These are phyloP conservation scores for Inga oerstediana DNA, from an alignment of 306 rosid species.

Conservation along the genomic window DNA sequence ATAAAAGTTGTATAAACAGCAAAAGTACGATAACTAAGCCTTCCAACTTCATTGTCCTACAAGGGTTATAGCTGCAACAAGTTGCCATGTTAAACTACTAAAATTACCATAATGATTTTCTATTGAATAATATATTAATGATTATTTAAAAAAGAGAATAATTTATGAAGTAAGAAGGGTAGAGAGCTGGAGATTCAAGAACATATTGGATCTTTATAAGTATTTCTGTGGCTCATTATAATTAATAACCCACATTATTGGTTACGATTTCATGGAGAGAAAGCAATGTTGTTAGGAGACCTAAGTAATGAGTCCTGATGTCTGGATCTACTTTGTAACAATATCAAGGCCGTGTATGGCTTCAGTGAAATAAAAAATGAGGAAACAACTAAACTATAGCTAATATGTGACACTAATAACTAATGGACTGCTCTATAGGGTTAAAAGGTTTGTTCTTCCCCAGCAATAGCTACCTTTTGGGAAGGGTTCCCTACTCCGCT, in stretches of 20 bases:
- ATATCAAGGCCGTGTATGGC: background rate
- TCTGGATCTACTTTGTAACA: background rate
- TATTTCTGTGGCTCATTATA: background rate
- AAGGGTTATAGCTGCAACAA: background rate
- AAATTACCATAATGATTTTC: background rate
- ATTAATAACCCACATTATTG: background rate
- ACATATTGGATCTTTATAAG: background rate
- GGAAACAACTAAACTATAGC: background rate
- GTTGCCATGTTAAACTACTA: conserved; percentile 4
- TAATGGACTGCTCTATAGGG: background rate
- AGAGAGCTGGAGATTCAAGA: background rate
- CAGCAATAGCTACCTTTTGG: background rate
- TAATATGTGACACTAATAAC: background rate
- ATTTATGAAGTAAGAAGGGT: background rate
- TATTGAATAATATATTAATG: background rate
- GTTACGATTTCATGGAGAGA: background rate
- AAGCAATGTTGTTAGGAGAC: background rate
- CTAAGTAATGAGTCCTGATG: background rate
- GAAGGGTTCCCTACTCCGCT: background rate
- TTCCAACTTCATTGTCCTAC: background rate
- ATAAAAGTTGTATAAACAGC: background rate
- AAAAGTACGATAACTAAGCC: background rate
- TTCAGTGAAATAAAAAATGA: background rate
- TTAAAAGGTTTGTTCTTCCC: background rate
- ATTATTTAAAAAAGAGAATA: background rate